Evolutionary conservation across 768 basidiomycete species (phyloP), one percentile per base, ranked within the genome.

Genomic region (Suillus variegatus): DNA sequence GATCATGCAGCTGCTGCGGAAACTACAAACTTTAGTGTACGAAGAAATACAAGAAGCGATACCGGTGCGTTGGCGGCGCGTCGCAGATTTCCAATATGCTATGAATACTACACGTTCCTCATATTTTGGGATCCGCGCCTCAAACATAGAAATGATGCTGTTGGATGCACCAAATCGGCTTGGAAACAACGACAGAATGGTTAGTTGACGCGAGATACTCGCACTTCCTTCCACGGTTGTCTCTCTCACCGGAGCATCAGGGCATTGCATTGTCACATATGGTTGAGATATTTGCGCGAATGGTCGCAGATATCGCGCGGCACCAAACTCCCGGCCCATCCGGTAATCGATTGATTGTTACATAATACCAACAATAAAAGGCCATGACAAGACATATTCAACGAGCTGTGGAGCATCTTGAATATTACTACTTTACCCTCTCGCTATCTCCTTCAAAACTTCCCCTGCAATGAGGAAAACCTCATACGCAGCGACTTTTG

Each of bases 401-500:
- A 44, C 43, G 0, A 47, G 1, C 1, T n/a, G 61, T 47, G 35
- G 61, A 52, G 69, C 43, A 60, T 63, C 65, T 72, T 49, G 2
- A 67, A 3, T 40, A 35, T 46, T 28, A 47, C 41, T 41, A 47
- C 41, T 41, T 40, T 18, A 3, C 22, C 44, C 56, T 41, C 63
- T 36, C 25, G 43, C 54, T 35, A 44, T 47, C 25, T 16, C 38
- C 16, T 47, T 51, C 62, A 56, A 35, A 43, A 60, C 60, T 13
- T 60, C 36, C 14, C 46, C 57, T 60, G 72, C 62, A 36, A 90
- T 91, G 90, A 82, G 90, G 67, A 91, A 89, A 71, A 85, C 82
- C 0, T 91, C 88, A 1, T 92, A 92, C 67, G 84, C 83, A 35
- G 67, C 90, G 61, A 85, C 90, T 0, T 88, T 91, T 68, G 68